phyloP scores from a whole-genome alignment of 371 early-diverging fungal species.

The Mucor racemosus region DNA sequence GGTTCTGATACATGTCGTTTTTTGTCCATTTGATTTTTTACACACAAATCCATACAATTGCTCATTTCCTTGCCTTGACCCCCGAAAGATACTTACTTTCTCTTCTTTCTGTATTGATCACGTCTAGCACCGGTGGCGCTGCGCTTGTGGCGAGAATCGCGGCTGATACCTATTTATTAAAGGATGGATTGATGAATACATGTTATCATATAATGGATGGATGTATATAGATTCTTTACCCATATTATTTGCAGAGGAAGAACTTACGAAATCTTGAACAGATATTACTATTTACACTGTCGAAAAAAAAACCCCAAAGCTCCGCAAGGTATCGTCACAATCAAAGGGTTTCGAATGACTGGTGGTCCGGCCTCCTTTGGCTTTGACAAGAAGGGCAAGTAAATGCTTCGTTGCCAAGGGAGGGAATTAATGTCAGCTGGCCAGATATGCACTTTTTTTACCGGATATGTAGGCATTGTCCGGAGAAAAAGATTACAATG shows the following conservation, averaged over 20 bases:
- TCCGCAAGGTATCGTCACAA: constrained; percentile 4
- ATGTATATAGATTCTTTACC: constrained; percentile 22
- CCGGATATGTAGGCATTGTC: not conserved
- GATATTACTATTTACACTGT: constrained; percentile 4
- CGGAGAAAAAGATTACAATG: not conserved
- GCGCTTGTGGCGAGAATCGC: constrained; percentile 99
- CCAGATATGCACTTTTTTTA: not conserved
- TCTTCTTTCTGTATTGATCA: constrained; percentile 98
- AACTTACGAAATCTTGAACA: constrained; percentile 65
- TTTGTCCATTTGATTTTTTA: not conserved
- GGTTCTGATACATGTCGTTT: not conserved
- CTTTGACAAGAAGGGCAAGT: not conserved
- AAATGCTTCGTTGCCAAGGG: not conserved
- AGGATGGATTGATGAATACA: constrained; percentile 6
- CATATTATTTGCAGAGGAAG: constrained; percentile 36
- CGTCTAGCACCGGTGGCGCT: constrained; percentile 98
- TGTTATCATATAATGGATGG: constrained; percentile 19
- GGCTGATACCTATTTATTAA: constrained; percentile 82
- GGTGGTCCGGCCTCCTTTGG: not conserved
- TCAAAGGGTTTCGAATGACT: not conserved
- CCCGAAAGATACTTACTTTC: constrained; percentile 56
- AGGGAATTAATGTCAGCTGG: not conserved
- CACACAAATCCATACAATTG: not conserved
- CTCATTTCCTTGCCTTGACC: not conserved
- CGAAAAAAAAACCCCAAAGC: not conserved